phyloP scores from a whole-genome alignment of 2,329 filamentous ascomycete species.

The Aspergillus ruber region DNA sequence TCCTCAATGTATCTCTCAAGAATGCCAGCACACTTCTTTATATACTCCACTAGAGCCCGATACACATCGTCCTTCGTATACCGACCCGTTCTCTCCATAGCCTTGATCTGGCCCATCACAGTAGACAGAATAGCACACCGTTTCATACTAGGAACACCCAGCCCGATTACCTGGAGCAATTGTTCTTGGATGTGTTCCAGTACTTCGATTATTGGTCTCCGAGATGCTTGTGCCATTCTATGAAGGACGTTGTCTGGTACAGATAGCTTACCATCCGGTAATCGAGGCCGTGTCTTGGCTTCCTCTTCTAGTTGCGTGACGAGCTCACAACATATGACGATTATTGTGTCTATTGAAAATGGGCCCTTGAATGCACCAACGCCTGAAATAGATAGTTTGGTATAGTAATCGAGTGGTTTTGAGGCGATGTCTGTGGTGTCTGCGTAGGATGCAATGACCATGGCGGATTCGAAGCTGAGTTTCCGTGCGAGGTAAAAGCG shows the following conservation, averaged over 20 bases:
- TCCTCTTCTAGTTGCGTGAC: conserved; percentile 19
- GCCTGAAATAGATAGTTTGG: conserved; percentile 9
- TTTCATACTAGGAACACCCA: conserved; percentile 14
- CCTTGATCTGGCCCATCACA: conserved; percentile 10
- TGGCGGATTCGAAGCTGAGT: conserved; percentile 11
- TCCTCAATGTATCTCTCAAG: conserved; percentile 1
- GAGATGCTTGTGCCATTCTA: conserved; percentile 7
- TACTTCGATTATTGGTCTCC: conserved; percentile 11
- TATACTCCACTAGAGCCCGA: conserved; percentile 4
- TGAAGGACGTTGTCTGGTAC: conserved; percentile 4
- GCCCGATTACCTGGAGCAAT: conserved; percentile 13
- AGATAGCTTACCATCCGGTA: neutral
- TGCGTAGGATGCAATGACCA: conserved; percentile 14
- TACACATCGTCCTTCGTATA: conserved; percentile 7
- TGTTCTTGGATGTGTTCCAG: conserved; percentile 14
- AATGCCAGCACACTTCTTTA: conserved; percentile 3
- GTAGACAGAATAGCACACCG: conserved; percentile 10
- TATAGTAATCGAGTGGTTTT: conserved; percentile 8
- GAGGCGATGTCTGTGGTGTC: conserved; percentile 7
- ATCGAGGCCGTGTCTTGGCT: neutral
- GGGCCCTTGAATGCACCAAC: conserved; percentile 14
- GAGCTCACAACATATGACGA: conserved; percentile 15
- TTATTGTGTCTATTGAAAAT: conserved; percentile 17
- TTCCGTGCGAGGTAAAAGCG: conserved; percentile 15
- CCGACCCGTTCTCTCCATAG: conserved; percentile 7